Evolutionary conservation across 2,329 filamentous ascomycete genomes (phyloP).

Genomic region (Ascochyta lentis): DNA sequence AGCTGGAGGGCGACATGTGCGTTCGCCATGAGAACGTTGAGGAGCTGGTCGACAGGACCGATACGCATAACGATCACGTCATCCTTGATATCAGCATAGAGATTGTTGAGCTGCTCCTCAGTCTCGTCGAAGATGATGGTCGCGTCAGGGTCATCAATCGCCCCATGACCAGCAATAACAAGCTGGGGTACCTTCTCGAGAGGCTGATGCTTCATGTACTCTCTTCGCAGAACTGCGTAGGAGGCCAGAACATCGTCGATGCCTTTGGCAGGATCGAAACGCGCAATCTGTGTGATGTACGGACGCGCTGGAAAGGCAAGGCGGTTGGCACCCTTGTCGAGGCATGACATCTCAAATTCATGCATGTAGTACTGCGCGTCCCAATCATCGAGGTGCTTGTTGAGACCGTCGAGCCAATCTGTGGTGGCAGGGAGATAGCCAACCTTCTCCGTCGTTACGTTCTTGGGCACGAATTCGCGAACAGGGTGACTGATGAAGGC

Average conservation of each 20-base stretch:
- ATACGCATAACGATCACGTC: conserved; percentile 79
- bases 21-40: conserved; percentile 77
- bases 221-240: conserved; percentile 74
- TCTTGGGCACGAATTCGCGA: conserved; percentile 73
- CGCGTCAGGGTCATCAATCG: conserved; percentile 81
- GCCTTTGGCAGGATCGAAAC: conserved; percentile 84
- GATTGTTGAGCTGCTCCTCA: conserved; percentile 68
- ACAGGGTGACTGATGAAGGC: conserved; percentile 86
- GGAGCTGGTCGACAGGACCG: conserved; percentile 77
- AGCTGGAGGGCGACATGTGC: conserved; percentile 78
- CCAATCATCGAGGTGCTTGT: conserved; percentile 75
- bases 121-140: conserved; percentile 74
- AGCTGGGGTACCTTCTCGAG: conserved; percentile 70
- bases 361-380: conserved; percentile 76
- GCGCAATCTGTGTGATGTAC: conserved; percentile 81
- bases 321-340: conserved; percentile 65
- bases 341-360: conserved; percentile 70
- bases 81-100: conserved; percentile 57
- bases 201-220: conserved; percentile 60
- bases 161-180: conserved; percentile 78
- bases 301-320: conserved; percentile 66
- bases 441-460: conserved; percentile 70
- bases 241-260: conserved; percentile 78
- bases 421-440: conserved; percentile 81
- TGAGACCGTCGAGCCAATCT: conserved; percentile 83